These are phyloP conservation scores for Tricladium varicosporioides DNA, from an alignment of 2,329 filamentous ascomycete species.

Conservation along the genomic window DNA sequence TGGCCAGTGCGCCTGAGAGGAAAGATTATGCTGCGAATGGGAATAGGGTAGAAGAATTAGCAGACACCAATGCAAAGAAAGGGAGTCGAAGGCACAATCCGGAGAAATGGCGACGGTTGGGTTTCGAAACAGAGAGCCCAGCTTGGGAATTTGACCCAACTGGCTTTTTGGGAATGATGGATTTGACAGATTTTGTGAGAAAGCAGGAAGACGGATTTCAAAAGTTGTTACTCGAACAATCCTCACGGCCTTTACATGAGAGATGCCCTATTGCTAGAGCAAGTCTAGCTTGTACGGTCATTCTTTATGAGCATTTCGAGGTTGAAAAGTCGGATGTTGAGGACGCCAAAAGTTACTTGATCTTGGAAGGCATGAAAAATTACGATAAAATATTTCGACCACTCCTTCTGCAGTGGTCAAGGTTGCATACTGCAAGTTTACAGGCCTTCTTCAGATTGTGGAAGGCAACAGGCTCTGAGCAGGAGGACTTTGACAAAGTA, in stretches of 20 bases:
- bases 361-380: constrained; percentile 71
- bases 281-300: constrained; percentile 81
- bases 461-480: constrained; percentile 82
- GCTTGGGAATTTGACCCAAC: constrained; percentile 79
- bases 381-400: constrained; percentile 87
- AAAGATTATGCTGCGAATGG: constrained; percentile 33
- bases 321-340: constrained; percentile 81
- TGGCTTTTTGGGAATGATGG: constrained; percentile 96
- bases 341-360: constrained; percentile 72
- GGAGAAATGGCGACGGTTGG: constrained; percentile 88
- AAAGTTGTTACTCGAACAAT: constrained; percentile 87
- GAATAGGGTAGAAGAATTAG: constrained; percentile 33
- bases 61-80: constrained; percentile 45
- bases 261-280: constrained; percentile 86
- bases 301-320: constrained; percentile 94
- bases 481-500: constrained; percentile 91
- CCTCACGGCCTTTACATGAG: constrained; percentile 65
- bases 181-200: constrained; percentile 87
- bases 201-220: constrained; percentile 92
- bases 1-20: constrained; percentile 73
- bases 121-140: constrained; percentile 88
- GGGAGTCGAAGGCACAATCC: constrained; percentile 74
- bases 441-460: constrained; percentile 89
- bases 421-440: constrained; percentile 80
- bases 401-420: constrained; percentile 87